Conservation (phyloP, 208 protist species). For the Acanthamoeba rhysodes region DNA sequence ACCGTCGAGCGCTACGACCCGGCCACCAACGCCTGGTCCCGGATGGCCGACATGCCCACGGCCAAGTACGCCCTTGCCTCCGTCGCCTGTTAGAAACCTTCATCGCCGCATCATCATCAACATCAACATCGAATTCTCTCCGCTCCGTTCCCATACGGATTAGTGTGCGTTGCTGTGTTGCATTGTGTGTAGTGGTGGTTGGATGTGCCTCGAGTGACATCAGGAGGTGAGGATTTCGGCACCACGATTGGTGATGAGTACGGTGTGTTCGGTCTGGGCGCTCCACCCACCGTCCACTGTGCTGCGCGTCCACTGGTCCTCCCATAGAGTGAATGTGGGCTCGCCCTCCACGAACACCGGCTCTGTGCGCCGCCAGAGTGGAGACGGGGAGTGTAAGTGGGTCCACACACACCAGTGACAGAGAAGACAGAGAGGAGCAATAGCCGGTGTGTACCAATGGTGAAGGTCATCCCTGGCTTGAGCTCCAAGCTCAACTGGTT, state of each 20-base stretch:
- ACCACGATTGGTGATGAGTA: conserved; percentile 95
- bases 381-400: no score
- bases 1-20: conserved; percentile 13
- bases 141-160: not conserved
- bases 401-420: not conserved
- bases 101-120: not conserved
- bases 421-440: not conserved
- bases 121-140: not conserved
- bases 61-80: conserved; percentile 35
- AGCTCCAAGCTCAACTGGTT: conserved; percentile 26
- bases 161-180: no score
- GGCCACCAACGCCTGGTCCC: conserved; percentile 25
- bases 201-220: not conserved
- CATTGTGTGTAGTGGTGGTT: not conserved
- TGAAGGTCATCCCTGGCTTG: conserved; percentile 62
- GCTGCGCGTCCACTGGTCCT: conserved; percentile 97
- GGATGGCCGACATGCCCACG: conserved; percentile 35
- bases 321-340: conserved; percentile 93
- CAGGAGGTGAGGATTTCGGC: not conserved
- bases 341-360: conserved; percentile 97
- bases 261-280: conserved; percentile 99
- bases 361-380: conserved; percentile 95
- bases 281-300: conserved; percentile 96
- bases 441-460: not conserved
- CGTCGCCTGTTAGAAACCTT: not conserved